A percentile compares a stretch with the other conserved stretches of the same genome.
Conservation (phyloP, 257 asterid genomes). For the Solanum megistacrolobum region DNA sequence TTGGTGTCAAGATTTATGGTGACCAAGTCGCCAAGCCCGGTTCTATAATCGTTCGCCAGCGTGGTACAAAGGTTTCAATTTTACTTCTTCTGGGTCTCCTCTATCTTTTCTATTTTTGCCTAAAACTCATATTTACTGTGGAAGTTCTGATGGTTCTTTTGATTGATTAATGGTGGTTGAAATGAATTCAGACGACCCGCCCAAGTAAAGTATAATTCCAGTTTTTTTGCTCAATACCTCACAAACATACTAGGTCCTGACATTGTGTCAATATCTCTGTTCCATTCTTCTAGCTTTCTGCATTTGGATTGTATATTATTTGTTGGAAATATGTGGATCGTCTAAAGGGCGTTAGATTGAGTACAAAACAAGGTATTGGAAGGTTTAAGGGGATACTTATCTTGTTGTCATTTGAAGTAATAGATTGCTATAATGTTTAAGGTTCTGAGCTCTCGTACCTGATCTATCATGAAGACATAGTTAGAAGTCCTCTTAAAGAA, state of each 20-base stretch:
- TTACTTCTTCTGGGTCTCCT: background rate
- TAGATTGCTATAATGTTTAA: background rate
- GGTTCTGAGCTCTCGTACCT: background rate
- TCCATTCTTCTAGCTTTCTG: background rate
- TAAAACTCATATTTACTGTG: background rate
- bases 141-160: background rate
- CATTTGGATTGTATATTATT: background rate
- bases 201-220: background rate
- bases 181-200: background rate
- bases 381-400: background rate
- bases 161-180: background rate
- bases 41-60: conserved; percentile 85
- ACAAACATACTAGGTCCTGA: background rate
- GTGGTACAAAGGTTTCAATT: conserved; percentile 76
- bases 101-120: background rate
- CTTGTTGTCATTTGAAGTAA: background rate
- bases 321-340: background rate
- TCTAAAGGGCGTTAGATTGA: background rate
- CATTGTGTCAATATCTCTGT: background rate
- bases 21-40: conserved; percentile 89
- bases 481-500: background rate
- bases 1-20: conserved; percentile 91
- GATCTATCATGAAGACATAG: background rate
- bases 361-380: background rate
- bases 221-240: background rate